Conservation (phyloP, 306 rosid genomes). For the Quercus ilex region DNA sequence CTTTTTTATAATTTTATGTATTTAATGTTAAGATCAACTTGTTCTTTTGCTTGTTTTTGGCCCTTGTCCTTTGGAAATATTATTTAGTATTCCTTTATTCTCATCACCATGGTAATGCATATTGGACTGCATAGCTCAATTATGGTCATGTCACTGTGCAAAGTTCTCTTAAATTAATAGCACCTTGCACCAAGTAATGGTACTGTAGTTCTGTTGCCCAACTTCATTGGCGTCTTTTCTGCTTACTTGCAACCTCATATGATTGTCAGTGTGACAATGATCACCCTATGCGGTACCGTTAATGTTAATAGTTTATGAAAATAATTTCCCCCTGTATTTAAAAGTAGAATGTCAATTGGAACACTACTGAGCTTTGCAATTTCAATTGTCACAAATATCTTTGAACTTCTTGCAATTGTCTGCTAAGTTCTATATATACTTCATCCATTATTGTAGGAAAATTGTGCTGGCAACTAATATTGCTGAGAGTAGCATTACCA, state of each 20-base stretch:
- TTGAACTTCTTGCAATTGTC: conserved; percentile 9
- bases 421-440: conserved; percentile 18
- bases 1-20: conserved; percentile 22
- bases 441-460: conserved; percentile 58
- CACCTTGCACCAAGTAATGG: background rate
- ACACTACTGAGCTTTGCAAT: background rate
- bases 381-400: background rate
- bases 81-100: background rate
- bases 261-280: background rate
- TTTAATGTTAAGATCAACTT: background rate
- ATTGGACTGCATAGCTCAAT: background rate
- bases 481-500: conserved; percentile 98
- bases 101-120: background rate
- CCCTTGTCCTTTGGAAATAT: background rate
- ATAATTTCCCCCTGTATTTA: background rate
- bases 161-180: background rate
- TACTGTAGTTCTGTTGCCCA: background rate
- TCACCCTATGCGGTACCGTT: background rate
- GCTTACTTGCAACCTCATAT: background rate
- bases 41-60: background rate
- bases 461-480: conserved; percentile 95
- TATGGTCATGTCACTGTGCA: background rate
- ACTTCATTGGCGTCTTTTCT: background rate
- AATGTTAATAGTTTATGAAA: conserved; percentile 5
- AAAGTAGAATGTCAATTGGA: background rate